Conservation (phyloP, 2,329 filamentous ascomycete species). For the Gliomastix tumulicola region DNA sequence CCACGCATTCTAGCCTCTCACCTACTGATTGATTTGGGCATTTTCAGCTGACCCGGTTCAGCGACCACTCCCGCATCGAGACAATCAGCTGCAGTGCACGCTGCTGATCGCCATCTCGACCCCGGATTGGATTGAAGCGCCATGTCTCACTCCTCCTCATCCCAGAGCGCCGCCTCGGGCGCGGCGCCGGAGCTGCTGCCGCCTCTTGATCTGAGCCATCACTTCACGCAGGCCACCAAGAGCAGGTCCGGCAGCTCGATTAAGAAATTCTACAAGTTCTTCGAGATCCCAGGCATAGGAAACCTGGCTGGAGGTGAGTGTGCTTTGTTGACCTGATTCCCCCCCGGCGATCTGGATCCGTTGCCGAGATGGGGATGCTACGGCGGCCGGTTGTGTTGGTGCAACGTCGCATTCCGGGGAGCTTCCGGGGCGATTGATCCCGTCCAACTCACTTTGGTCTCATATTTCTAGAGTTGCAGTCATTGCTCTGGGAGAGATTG, state of each 20-base stretch:
- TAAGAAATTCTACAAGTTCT: slow-evolving; percentile 85
- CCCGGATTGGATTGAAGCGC: too few relatives aligned
- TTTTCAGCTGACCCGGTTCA: too few relatives aligned
- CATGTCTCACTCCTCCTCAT: background rate
- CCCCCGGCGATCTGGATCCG: background rate
- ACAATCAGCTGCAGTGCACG: too few relatives aligned
- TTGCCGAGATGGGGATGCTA: too few relatives aligned
- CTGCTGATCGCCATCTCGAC: too few relatives aligned
- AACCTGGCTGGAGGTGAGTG: slow-evolving; percentile 57
- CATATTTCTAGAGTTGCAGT: slow-evolving; percentile 2
- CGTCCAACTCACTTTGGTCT: background rate
- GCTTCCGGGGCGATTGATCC: too few relatives aligned
- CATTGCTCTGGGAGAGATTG: background rate
- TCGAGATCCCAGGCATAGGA: slow-evolving; percentile 54
- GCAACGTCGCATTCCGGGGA: too few relatives aligned
- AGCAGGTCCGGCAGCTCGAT: slow-evolving; percentile 58
- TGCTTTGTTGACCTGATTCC: slow-evolving; percentile 2
- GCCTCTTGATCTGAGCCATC: slow-evolving; percentile 63
- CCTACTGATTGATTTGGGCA: too few relatives aligned
- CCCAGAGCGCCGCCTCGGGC: background rate
- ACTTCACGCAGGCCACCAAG: slow-evolving; percentile 65
- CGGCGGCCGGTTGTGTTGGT: too few relatives aligned
- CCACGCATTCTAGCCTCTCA: too few relatives aligned
- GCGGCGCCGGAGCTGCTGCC: slow-evolving; percentile 2
- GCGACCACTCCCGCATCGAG: too few relatives aligned